Conservation (phyloP, 331 rosid genomes). For the Cydonia oblonga region DNA sequence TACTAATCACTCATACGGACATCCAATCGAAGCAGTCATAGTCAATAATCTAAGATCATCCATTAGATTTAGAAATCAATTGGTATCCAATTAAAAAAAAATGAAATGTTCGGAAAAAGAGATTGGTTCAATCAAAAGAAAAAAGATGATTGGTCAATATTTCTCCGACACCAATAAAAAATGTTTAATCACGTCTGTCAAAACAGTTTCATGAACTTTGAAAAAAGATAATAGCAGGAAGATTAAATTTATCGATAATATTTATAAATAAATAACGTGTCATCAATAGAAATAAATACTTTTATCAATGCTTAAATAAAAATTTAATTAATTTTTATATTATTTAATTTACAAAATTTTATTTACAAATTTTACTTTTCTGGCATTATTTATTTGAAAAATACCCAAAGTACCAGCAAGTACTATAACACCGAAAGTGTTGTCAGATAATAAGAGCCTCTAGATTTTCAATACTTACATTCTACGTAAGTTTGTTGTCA, state of each 20-base stretch:
- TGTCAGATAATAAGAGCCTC: neutral
- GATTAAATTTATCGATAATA: too few species aligned
- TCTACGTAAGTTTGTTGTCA: neutral
- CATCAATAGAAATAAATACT: too few species aligned
- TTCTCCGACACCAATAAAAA: neutral
- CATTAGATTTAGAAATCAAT: neutral
- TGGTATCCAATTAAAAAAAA: neutral
- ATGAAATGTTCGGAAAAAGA: neutral
- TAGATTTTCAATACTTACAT: neutral
- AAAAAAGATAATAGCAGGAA: neutral
- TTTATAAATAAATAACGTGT: too few species aligned
- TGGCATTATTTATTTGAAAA: too few species aligned
- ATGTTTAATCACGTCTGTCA: neutral
- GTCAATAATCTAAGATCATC: neutral
- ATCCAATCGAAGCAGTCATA: neutral
- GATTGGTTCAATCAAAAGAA: neutral
- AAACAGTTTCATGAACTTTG: neutral
- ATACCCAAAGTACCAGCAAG: neutral
- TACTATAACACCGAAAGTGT: neutral
- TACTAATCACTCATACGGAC: neutral
- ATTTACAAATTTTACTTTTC: too few species aligned
- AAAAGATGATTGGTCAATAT: neutral
- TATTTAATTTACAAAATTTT: too few species aligned
- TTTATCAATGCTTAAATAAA: too few species aligned
- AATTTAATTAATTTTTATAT: too few species aligned